These are phyloP conservation scores for Auriscalpium orientale DNA, from an alignment of 768 basidiomycete species.

Conservation along the genomic window DNA sequence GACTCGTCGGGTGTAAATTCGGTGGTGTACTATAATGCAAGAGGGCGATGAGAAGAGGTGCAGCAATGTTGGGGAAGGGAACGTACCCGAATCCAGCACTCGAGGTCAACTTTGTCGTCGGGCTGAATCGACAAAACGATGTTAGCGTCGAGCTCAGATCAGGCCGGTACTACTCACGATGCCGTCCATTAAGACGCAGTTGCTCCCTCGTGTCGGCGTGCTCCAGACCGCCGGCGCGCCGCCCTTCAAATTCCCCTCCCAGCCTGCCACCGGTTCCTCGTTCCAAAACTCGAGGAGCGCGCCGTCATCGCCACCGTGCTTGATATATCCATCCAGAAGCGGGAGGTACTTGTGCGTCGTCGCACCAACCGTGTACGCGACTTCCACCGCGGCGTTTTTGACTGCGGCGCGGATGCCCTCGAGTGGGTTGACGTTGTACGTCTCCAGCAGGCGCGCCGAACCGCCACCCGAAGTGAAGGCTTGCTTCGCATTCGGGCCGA, in stretches of 20 bases:
- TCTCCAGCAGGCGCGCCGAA: slow-evolving; percentile 42
- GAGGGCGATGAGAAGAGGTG: not conserved
- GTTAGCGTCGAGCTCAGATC: too few species aligned
- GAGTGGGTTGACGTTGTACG: slow-evolving; percentile 51
- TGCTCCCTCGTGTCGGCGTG: slow-evolving; percentile 29
- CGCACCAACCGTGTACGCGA: slow-evolving; percentile 24
- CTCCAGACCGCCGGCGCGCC: slow-evolving; percentile 25
- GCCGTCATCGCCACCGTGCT: slow-evolving; percentile 20
- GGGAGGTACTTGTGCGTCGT: slow-evolving; percentile 43
- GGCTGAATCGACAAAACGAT: slow-evolving; percentile 19
- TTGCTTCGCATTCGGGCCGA: slow-evolving; percentile 54
- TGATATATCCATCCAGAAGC: slow-evolving; percentile 39
- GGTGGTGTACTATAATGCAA: slow-evolving; percentile 30
- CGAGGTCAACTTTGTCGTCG: slow-evolving; percentile 32
- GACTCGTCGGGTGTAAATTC: slow-evolving; percentile 44
- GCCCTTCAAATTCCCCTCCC: slow-evolving; percentile 11
- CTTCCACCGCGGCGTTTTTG: not conserved
- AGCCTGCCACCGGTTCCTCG: slow-evolving; percentile 16
- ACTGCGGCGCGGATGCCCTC: slow-evolving; percentile 35
- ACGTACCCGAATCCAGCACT: slow-evolving; percentile 36
- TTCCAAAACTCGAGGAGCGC: slow-evolving; percentile 40
- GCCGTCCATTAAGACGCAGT: slow-evolving; percentile 35
- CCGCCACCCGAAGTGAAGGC: slow-evolving; percentile 53
- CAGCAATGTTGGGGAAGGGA: too few species aligned
- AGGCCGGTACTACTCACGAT: slow-evolving; percentile 23